Evolutionary conservation across 352 stramenopile species (phyloP), one percentile per base, ranked within the genome.

Genomic region (Globisporangium barbulae): DNA sequence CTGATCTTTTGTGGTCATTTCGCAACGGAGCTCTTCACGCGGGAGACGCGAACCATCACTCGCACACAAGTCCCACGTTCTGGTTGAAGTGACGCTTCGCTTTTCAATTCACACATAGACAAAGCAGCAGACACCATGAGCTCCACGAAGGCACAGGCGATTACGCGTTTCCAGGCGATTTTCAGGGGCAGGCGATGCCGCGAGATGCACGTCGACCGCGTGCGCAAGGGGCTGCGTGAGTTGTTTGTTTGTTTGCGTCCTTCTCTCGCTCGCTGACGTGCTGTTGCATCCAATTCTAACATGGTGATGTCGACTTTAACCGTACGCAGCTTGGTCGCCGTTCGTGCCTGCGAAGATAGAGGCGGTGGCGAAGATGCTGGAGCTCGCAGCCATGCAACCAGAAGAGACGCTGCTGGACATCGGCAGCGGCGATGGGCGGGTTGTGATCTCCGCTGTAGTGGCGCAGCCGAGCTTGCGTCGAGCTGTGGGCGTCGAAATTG

Each of bases 321-420:
- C 12, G 12, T 7, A 7, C 61, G 35, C 56, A 91, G 82, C 80
- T 2, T 91, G 82, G 79, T 89, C 82, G 28, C 82, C 82, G 8
- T 91, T 88, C 42, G 76, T 89, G 22, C 82, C 82, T 3, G 79
- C 76, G 42, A 85, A 85, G 55, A 68, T 76, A 31, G 76, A 89
- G 37, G 82, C 82, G 1, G 79, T 87, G 2, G 42, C 66, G 44
- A 76, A 66, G 60, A 89, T 91, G 68, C 64, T 90, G 13, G 48
- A 56, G 22, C 60, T 89, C 22, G 77, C 72, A 4, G 61, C 48
- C 21, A 61, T 85, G n/a, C 69, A 76, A 19, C 60, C 64, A 28
- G 67, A 59, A 2, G 78, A 91, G 45, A 83, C 72, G 15, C 56
- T 91, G 30, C 61, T 89, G 19, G 82, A 91, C 55, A 75, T 91